phyloP scores from a whole-genome alignment of 1,284 basidiomycete species.

The Cystobasidium slooffiae region DNA sequence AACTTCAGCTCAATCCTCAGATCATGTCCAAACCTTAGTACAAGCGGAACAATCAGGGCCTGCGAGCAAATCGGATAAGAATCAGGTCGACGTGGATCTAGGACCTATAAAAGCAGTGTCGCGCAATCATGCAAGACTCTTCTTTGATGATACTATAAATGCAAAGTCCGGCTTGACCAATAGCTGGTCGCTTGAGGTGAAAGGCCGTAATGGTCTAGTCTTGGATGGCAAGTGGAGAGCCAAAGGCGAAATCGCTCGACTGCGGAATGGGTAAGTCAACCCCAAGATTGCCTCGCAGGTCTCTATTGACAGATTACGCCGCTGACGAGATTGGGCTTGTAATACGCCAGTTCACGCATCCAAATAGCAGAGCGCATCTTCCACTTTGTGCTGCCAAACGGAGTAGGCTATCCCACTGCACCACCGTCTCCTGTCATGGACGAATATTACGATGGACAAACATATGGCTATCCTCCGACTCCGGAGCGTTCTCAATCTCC shows the following conservation, averaged over 20 bases:
- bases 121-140: slow-evolving; percentile 91
- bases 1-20: background rate
- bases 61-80: slow-evolving; percentile 35
- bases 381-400: slow-evolving; percentile 63
- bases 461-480: slow-evolving; percentile 24
- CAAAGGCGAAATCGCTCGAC: slow-evolving; percentile 78
- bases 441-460: slow-evolving; percentile 21
- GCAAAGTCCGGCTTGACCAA: slow-evolving; percentile 62
- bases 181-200: slow-evolving; percentile 85
- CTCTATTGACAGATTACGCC: slow-evolving; percentile 13
- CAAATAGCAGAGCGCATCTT: slow-evolving; percentile 98
- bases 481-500: slow-evolving; percentile 22
- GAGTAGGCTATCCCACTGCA: slow-evolving; percentile 32
- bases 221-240: slow-evolving; percentile 95
- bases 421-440: slow-evolving; percentile 24
- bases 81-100: slow-evolving; percentile 79
- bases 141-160: slow-evolving; percentile 72
- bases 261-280: slow-evolving; percentile 73
- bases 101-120: slow-evolving; percentile 97
- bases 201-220: slow-evolving; percentile 95
- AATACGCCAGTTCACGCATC: slow-evolving; percentile 80
- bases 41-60: background rate
- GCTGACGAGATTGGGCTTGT: background rate
- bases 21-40: no score
- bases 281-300: no score